A percentile compares a stretch with the other conserved stretches of the same genome.
These are phyloP conservation scores for Neurospora sp. DNA, from an alignment of 2,329 filamentous ascomycete species.

Conservation along the genomic window DNA sequence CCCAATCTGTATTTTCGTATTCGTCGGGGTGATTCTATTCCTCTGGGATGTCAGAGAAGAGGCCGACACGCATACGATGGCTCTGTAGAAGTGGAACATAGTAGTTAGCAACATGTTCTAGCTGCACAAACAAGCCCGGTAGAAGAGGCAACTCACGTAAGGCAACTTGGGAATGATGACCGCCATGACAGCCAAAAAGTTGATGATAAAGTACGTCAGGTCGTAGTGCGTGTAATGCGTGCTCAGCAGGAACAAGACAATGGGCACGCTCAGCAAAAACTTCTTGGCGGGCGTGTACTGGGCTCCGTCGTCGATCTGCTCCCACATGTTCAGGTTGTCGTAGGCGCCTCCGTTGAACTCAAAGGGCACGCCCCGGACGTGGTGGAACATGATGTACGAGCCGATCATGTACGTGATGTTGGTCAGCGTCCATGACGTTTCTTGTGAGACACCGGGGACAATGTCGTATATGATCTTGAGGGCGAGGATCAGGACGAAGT, in stretches of 20 bases:
- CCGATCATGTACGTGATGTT: slow-evolving; percentile 99
- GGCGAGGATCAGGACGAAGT: slow-evolving; percentile 81
- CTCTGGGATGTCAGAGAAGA: slow-evolving; percentile 62
- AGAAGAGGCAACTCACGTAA: slow-evolving; percentile 54
- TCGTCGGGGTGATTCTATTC: slow-evolving; percentile 29
- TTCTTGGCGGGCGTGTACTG: slow-evolving; percentile 99
- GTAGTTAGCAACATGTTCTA: slow-evolving; percentile 21
- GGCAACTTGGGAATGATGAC: slow-evolving; percentile 96
- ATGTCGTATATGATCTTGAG: slow-evolving; percentile 97
- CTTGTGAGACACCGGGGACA: slow-evolving; percentile 90
- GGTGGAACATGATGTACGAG: slow-evolving; percentile 99
- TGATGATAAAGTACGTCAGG: slow-evolving; percentile 92
- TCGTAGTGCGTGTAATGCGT: slow-evolving; percentile 99
- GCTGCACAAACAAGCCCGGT: slow-evolving; percentile 8
- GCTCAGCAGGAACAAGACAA: slow-evolving; percentile 88
- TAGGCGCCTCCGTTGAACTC: slow-evolving; percentile 98
- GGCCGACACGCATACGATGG: slow-evolving; percentile 66
- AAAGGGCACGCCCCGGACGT: slow-evolving; percentile 93
- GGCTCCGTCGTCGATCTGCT: slow-evolving; percentile 98
- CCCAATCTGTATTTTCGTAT: background rate
- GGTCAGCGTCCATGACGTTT: slow-evolving; percentile 96
- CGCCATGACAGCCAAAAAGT: slow-evolving; percentile 82
- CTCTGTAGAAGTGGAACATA: slow-evolving; percentile 38
- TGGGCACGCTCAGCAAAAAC: slow-evolving; percentile 89
- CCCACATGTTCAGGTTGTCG: slow-evolving; percentile 99